Base-by-base conservation (phyloP, 2,329 filamentous ascomycete species). In the Epichloe baconii region DNA sequence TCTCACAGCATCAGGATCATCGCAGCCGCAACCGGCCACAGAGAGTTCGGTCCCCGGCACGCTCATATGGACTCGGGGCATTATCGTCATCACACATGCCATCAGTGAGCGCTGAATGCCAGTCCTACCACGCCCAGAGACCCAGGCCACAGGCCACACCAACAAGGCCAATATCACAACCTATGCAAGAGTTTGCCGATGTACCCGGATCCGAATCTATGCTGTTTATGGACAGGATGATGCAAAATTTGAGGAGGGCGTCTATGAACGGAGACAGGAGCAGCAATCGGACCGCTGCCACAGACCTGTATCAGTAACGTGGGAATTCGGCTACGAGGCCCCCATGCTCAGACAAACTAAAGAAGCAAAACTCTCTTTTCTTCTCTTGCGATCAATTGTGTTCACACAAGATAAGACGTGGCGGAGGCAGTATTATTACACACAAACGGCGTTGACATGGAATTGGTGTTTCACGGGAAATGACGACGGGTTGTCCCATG, bases 171-270 rank as follows among this genome's bases (percentile, higher is more conserved):
- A 23, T 7, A 31, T 26, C 26, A 6, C 14, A 47, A 34, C 45
- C 48, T 10, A 38, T 36, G n/a, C 66, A 66, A 37, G 66, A 65
- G 15, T 68, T 72, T 47, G 62, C 69, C 2, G 70, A 73, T 50
- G 68, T 71, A 21, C 68, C 71, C 8, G 68, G 66, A 11, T 58
- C 63, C 47, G 71, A 72, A 56, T 72, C 70, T n/a, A 69, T 71
- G 64, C 64, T 71, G 26, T 66, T 78, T 41, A 69, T 79, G 44
- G 74, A 78, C 59, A 70, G 70, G 54, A 73, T 79, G 68, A 72
- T 79, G 68, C 59, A 62, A 43, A 76, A 77, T 55, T 63, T 79
- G 14, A 69, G 70, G 42, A 66, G 70, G 47, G 70, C 69, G 10
- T 67, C 65, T 14, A 44, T 50, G 48, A 54, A 51, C 17, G 50